Base-by-base conservation (phyloP, 139 green algal genomes). In the Chlorella sorokiniana region DNA sequence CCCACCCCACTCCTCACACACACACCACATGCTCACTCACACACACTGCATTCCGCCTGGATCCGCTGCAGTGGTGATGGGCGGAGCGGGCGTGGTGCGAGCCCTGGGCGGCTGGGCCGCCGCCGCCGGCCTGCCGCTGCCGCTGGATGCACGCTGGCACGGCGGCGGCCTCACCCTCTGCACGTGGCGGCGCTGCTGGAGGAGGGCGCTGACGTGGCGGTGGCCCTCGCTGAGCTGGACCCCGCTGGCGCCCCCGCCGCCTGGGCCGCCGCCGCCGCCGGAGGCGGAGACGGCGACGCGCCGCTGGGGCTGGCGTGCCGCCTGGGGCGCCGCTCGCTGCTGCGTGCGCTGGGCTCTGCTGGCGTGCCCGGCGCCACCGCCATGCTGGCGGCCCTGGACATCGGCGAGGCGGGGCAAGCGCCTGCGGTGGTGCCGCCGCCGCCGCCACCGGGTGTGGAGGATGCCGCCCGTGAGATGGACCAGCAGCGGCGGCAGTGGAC, bases 141-240 rank as follows among this genome's bases (percentile, higher is more conserved):
- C 18, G 8, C 42, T 73, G 33, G 63, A 74, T 3, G 62, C 61
- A 10, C 27, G 31, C 48, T 69, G 42, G 62, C n/a, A n/a, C n/a
- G 62, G 48, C 62, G 62, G 62, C 42, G 69, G 78, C 48, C 70
- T 84, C 16, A 84, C 54, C 1, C 79, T 22, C 33, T 84, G 40
- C 79, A 84, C 35, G 63, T 84, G 20, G 62, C 62, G 6, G 33
- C 79, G 3, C 69, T 84, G 79, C 70, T 84, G 65, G 40, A 41
- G 6, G 45, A 79, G 67, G 67, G 67, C 3, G 45, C 64, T 18
- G 56, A 44, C 1, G 41, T 70, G 54, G 65, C 63, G 8, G 6
- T 72, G n/a, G 79, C 79, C 1, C 62, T 82, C 23, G 63, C 62
- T 69, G 72, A 67, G 33, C 23, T 79, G 33, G 51, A 20, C n/a